phyloP scores from a whole-genome alignment of 495 filamentous ascomycete genomes.

The Sabuloglossum arenarium region DNA sequence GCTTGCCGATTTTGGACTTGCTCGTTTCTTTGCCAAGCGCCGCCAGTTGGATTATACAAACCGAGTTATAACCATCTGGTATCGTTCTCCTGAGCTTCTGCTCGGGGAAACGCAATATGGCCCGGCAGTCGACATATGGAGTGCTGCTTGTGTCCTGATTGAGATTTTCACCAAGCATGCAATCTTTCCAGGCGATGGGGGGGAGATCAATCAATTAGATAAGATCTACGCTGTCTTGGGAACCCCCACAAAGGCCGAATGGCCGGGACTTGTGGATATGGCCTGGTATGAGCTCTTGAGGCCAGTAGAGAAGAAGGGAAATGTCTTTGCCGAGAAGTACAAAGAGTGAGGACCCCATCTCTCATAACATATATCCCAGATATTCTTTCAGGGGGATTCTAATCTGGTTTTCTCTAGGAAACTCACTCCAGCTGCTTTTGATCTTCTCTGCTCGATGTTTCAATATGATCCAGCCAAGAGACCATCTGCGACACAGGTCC shows the following conservation, averaged over 20 bases:
- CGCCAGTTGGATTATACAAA: slow-evolving; percentile 94
- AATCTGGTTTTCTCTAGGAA: slow-evolving; percentile 8
- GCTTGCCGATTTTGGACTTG: slow-evolving; percentile 88
- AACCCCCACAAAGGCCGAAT: slow-evolving; percentile 63
- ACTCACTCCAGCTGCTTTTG: slow-evolving; percentile 57
- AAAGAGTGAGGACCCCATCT: slow-evolving; percentile 25
- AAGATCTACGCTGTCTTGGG: slow-evolving; percentile 89
- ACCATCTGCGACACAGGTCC: slow-evolving; percentile 65
- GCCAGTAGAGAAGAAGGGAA: slow-evolving; percentile 49
- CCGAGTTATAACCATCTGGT: slow-evolving; percentile 97
- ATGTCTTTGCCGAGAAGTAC: slow-evolving; percentile 70
- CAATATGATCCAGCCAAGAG: slow-evolving; percentile 69
- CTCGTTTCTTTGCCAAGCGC: slow-evolving; percentile 90
- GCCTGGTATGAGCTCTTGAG: slow-evolving; percentile 87
- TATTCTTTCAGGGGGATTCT: not conserved
- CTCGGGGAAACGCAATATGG: slow-evolving; percentile 90
- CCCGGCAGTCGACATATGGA: slow-evolving; percentile 92
- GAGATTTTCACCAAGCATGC: slow-evolving; percentile 93
- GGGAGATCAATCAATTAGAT: slow-evolving; percentile 86
- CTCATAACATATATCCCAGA: not conserved
- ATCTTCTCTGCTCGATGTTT: slow-evolving; percentile 65
- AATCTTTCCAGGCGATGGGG: slow-evolving; percentile 87
- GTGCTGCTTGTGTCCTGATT: slow-evolving; percentile 86
- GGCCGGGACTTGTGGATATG: slow-evolving; percentile 78
- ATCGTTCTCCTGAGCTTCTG: slow-evolving; percentile 79